phyloP scores from a whole-genome alignment of 768 basidiomycete genomes.

The Pluteus cervinus region DNA sequence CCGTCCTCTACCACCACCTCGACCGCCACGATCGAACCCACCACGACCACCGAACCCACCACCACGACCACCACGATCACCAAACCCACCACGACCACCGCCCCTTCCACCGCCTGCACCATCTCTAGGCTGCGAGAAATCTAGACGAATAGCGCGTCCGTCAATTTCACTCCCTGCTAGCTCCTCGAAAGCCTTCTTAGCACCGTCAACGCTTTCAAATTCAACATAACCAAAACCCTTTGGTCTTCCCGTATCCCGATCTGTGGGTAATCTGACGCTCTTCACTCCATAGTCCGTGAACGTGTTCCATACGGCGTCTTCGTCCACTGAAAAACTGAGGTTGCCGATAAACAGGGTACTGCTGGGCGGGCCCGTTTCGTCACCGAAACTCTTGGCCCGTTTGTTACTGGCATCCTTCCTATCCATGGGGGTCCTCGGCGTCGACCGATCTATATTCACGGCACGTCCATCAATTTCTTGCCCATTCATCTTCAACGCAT shows the following conservation, averaged over 20 bases:
- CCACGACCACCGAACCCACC: constrained; percentile 34
- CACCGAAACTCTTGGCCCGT: constrained; percentile 73
- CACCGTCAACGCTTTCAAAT: constrained; percentile 73
- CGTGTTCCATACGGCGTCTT: constrained; percentile 84
- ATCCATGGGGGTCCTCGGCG: constrained; percentile 50
- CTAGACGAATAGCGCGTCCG: constrained; percentile 76
- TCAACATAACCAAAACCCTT: constrained; percentile 99
- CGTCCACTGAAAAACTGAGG: constrained; percentile 70
- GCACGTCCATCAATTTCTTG: constrained; percentile 90
- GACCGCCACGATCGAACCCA: constrained; percentile 38
- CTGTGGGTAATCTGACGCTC: constrained; percentile 86
- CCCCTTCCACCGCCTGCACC: constrained; percentile 47
- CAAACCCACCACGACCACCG: constrained; percentile 33
- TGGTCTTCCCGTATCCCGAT: constrained; percentile 81
- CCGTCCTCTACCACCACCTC: constrained; percentile 33
- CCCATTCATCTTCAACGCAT: constrained; percentile 76
- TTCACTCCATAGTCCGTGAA: constrained; percentile 89
- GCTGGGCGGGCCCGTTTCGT: constrained; percentile 59
- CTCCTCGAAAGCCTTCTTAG: constrained; percentile 74
- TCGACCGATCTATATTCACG: constrained; percentile 80
- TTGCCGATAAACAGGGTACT: constrained; percentile 87
- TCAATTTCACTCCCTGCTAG: constrained; percentile 70
- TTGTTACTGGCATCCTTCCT: constrained; percentile 54
- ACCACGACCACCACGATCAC: constrained; percentile 33
- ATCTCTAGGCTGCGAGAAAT: constrained; percentile 83